Evolutionary conservation across 352 stramenopile genomes (phyloP).

Genomic region (Poterioochromonas sp.): DNA sequence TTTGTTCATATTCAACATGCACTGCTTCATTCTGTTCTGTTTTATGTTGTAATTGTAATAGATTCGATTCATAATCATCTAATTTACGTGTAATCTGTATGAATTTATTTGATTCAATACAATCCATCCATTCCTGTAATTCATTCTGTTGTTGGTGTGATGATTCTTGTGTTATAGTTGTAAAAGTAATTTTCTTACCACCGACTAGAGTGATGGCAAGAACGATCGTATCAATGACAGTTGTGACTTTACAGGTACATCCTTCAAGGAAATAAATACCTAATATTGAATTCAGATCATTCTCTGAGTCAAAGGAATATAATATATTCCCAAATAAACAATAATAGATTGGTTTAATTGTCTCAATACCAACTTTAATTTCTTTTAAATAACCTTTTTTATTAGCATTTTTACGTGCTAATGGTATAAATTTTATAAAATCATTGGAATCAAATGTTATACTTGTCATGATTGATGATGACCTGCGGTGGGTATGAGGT

Average conservation of each 20-base stretch:
- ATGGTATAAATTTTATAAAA: background rate
- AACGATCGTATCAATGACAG: background rate
- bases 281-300: background rate
- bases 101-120: background rate
- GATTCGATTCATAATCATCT: background rate
- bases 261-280: background rate
- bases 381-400: constrained; percentile 20
- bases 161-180: too few species aligned
- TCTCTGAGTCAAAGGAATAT: constrained; percentile 12
- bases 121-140: constrained; percentile 1
- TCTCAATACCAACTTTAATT: constrained; percentile 4
- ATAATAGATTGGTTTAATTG: background rate
- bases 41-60: background rate
- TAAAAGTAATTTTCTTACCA: constrained; percentile 2
- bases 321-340: constrained; percentile 11
- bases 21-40: background rate
- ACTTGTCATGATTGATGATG: background rate
- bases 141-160: background rate
- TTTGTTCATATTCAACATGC: background rate
- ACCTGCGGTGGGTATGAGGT: too few species aligned
- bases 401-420: background rate
- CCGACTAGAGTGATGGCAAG: background rate
- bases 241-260: background rate
- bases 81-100: background rate
- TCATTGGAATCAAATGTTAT: background rate